Evolutionary conservation across 192 early-diverging fungal genomes (phyloP).

Genomic region (Thamnidium elegans): DNA sequence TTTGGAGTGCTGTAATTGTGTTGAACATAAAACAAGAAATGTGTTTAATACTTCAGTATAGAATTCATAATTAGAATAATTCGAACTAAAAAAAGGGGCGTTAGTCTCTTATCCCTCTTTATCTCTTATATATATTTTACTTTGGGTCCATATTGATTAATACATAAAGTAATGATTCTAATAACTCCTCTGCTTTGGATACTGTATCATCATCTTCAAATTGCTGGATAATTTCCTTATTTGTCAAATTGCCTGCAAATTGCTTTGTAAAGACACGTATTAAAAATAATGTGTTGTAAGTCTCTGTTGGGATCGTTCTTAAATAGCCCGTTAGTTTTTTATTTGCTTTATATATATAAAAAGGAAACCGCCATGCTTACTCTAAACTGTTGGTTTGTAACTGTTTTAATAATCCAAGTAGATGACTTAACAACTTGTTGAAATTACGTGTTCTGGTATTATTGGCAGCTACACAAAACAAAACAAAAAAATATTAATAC

Average conservation of each 20-base stretch:
- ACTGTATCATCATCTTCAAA: conserved; percentile 46
- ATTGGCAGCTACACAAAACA: conserved; percentile 53
- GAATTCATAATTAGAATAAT: conserved; percentile 58
- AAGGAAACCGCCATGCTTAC: conserved; percentile 18
- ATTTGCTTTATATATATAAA: neutral
- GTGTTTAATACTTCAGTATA: conserved; percentile 65
- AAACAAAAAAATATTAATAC: neutral
- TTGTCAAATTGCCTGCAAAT: conserved; percentile 56
- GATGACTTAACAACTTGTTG: conserved; percentile 56
- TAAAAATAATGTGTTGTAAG: conserved; percentile 68
- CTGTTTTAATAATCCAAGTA: conserved; percentile 56
- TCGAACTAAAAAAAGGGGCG: conserved; percentile 31
- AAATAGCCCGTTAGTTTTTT: neutral
- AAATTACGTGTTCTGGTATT: conserved; percentile 66
- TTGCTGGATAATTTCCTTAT: conserved; percentile 49
- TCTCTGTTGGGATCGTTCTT: conserved; percentile 58
- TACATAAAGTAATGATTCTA: conserved; percentile 50
- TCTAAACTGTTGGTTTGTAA: conserved; percentile 39
- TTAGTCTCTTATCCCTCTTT: too few species aligned
- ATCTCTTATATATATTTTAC: conserved; percentile 38
- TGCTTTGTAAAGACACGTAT: conserved; percentile 65
- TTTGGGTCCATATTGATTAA: conserved; percentile 55
- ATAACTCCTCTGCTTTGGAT: conserved; percentile 54
- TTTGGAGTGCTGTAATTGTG: conserved; percentile 51
- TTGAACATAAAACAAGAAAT: conserved; percentile 60